Evolutionary conservation across 805 yeast species (phyloP).

Genomic region (Teunomyces funiuensis): DNA sequence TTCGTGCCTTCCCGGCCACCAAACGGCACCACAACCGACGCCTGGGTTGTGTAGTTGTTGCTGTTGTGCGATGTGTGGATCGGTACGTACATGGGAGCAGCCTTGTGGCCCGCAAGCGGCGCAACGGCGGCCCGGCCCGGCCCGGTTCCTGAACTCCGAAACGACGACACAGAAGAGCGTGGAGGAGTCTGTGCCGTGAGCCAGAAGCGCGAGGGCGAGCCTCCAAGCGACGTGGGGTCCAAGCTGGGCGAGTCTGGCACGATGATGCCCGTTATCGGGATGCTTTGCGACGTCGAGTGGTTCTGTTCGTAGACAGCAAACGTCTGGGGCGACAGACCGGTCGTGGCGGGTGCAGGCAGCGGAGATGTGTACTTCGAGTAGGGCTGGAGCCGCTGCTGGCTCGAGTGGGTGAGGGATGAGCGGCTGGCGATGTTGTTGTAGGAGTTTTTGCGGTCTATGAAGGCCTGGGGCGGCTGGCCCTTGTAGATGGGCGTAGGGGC

Average conservation of each 20-base stretch:
- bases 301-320: slow-evolving; percentile 8
- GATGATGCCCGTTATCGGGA: slow-evolving; percentile 22
- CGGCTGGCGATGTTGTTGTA: slow-evolving; percentile 17
- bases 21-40: neutral
- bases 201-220: slow-evolving; percentile 57
- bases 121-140: too few relatives aligned
- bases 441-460: slow-evolving; percentile 20
- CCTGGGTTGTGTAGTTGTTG: slow-evolving; percentile 10
- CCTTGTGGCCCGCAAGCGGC: too few relatives aligned
- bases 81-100: slow-evolving; percentile 11
- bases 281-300: slow-evolving; percentile 24
- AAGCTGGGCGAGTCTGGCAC: slow-evolving; percentile 54
- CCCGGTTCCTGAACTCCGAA: neutral
- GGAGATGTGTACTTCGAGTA: slow-evolving; percentile 14
- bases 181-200: slow-evolving; percentile 57
- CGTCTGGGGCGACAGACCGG: slow-evolving; percentile 1
- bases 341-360: neutral
- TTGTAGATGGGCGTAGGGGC: neutral
- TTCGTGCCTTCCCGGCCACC: too few relatives aligned
- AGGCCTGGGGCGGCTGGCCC: slow-evolving; percentile 4
- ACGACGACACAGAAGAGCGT: slow-evolving; percentile 17
- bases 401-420: slow-evolving; percentile 25
- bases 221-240: slow-evolving; percentile 51
- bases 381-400: slow-evolving; percentile 37
- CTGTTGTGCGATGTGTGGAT: neutral